Percentiles rank a stretch among this genome's conserved stretches.
These are phyloP conservation scores for Podaxis carcinomalis DNA, from an alignment of 768 basidiomycete genomes.

Conservation along the genomic window DNA sequence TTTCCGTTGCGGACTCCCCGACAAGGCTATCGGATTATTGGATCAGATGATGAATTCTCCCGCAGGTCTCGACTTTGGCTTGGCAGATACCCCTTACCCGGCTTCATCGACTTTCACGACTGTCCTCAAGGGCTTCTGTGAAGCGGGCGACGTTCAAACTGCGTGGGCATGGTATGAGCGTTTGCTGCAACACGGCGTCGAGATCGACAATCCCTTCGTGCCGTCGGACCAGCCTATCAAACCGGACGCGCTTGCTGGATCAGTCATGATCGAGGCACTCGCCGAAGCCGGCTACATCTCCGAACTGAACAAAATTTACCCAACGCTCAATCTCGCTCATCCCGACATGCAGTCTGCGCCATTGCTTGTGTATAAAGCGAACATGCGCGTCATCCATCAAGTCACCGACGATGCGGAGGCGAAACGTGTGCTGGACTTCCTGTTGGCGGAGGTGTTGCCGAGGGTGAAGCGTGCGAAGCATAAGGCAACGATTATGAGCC, in stretches of 20 bases:
- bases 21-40: conserved; percentile 60
- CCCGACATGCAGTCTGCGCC: conserved; percentile 31
- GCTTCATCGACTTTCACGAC: conserved; percentile 58
- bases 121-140: conserved; percentile 64
- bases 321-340: conserved; percentile 28
- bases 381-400: conserved; percentile 22
- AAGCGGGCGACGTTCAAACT: conserved; percentile 52
- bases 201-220: conserved; percentile 33
- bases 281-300: conserved; percentile 24
- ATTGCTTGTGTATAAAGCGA: conserved; percentile 37
- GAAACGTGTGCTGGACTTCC: conserved; percentile 19
- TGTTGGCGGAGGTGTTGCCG: conserved; percentile 15
- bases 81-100: conserved; percentile 49
- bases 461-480: background rate
- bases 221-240: conserved; percentile 27
- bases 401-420: conserved; percentile 16
- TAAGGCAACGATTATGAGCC: background rate
- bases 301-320: conserved; percentile 40
- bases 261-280: conserved; percentile 51
- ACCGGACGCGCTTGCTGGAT: conserved; percentile 57
- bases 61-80: conserved; percentile 28
- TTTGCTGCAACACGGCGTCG: conserved; percentile 41
- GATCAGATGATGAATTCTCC: conserved; percentile 63
- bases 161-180: conserved; percentile 72
- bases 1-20: conserved; percentile 59